Evolutionary conservation across 1,139 yeast genomes (phyloP), one percentile per base, ranked within the genome.

Genomic region (Zygoascus hellenicus): DNA sequence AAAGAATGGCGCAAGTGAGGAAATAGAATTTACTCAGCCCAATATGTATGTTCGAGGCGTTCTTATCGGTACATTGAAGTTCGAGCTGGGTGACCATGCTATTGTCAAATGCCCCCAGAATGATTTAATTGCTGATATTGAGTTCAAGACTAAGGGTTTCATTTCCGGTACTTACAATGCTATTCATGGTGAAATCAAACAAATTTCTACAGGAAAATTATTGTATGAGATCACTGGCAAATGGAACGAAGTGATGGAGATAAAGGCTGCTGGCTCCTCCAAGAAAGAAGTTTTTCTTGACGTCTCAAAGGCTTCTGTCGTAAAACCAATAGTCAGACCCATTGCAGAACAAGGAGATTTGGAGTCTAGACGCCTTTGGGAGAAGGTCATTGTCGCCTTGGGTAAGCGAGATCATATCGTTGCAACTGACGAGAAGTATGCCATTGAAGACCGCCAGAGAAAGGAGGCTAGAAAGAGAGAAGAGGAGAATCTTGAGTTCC

Each of bases 11-110:
- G 58, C 66, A 11, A 73, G 77, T 5, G 94, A 84, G 61, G 71
- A 74, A 45, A 92, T 89, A 64, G 77, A 81, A 11, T 73, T 92
- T 65, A 83, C 88, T 28, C 98, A 92, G 65, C 98, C 98, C 48
- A 92, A 92, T 64, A 82, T 92, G 69, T 92, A 92, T 59, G 95
- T 95, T n/a, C 75, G 98, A 57, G 97, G 96, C 43, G 86, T 92
- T 43, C 68, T 92, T 33, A 86, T 92, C 61, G 98, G 98, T 16
- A 85, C 83, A 55, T 75, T 92, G 72, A 84, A 81, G 67, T 82
- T 84, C 53, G 98, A 92, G 63, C 68, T 92, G 50, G 98, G 98
- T 32, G 98, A 92, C 62, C 95, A 86, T 60, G 80, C 95, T 80
- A 60, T 75, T 13, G 74, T 92, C 46, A 79, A 76, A 57, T 86